Conservation (phyloP, 2,329 filamentous ascomycete species). For the Penicillium rolfsii region DNA sequence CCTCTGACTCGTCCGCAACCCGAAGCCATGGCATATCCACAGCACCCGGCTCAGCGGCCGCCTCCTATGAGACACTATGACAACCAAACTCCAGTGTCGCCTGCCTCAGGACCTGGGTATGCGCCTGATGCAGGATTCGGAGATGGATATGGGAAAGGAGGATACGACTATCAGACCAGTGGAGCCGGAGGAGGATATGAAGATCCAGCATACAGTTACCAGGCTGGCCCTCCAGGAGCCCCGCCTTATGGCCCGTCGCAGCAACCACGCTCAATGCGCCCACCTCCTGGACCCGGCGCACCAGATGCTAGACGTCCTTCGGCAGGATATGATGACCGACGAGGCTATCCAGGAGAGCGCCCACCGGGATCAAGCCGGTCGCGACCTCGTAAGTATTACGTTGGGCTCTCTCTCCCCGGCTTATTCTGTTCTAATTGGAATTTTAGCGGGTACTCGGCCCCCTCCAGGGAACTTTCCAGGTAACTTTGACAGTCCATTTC, state of each 20-base stretch:
- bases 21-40: slow-evolving; percentile 43
- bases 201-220: slow-evolving; percentile 33
- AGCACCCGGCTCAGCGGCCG: slow-evolving; percentile 37
- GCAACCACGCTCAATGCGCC: slow-evolving; percentile 39
- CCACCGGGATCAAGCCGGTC: slow-evolving; percentile 38
- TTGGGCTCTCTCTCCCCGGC: not conserved
- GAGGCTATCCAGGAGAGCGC: slow-evolving; percentile 33
- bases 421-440: slow-evolving; percentile 14
- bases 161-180: slow-evolving; percentile 26
- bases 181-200: slow-evolving; percentile 27
- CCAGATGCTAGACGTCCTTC: slow-evolving; percentile 35
- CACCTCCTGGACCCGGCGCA: slow-evolving; percentile 30
- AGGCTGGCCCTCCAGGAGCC: slow-evolving; percentile 31
- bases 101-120: slow-evolving; percentile 29
- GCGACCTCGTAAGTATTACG: slow-evolving; percentile 39
- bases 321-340: slow-evolving; percentile 31
- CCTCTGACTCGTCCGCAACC: not conserved
- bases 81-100: slow-evolving; percentile 18
- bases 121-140: slow-evolving; percentile 36
- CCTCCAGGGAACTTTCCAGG: slow-evolving; percentile 48
- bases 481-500: slow-evolving; percentile 57
- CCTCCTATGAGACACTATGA: slow-evolving; percentile 41
- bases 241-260: slow-evolving; percentile 33
- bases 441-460: slow-evolving; percentile 25
- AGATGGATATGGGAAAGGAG: slow-evolving; percentile 32